Evolutionary conservation across 495 filamentous ascomycete genomes (phyloP).

Genomic region (Aspergillus olivimuriae): DNA sequence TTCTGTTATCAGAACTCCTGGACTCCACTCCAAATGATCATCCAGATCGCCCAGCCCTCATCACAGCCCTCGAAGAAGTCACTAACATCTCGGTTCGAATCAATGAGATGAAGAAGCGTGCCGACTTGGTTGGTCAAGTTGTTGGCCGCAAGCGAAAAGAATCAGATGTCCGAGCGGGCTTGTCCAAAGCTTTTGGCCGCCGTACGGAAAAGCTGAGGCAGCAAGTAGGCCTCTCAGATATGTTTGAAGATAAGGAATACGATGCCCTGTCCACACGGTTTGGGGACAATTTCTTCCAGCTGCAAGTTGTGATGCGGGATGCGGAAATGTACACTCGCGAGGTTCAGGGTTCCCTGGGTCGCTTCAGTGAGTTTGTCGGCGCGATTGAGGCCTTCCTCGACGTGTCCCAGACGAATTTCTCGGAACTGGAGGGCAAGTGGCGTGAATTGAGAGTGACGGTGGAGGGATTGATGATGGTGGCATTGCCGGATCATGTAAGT

Average conservation of each 20-base stretch:
- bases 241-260: conserved; percentile 74
- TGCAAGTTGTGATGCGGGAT: conserved; percentile 87
- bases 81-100: conserved; percentile 73
- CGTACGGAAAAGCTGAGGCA: conserved; percentile 71
- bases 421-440: conserved; percentile 89
- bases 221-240: conserved; percentile 58
- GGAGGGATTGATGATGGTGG: conserved; percentile 69
- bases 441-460: conserved; percentile 74
- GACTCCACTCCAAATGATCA: conserved; percentile 74
- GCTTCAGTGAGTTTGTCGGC: conserved; percentile 61
- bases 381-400: conserved; percentile 63
- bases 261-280: conserved; percentile 69
- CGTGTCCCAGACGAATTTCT: conserved; percentile 54
- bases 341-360: conserved; percentile 61
- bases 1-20: conserved; percentile 70
- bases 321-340: conserved; percentile 78
- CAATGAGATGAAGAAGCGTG: conserved; percentile 87
- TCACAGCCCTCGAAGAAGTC: conserved; percentile 55
- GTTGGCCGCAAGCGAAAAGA: conserved; percentile 83
- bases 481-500: conserved; percentile 82
- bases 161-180: conserved; percentile 73
- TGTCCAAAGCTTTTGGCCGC: conserved; percentile 82
- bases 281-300: conserved; percentile 77
- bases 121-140: conserved; percentile 82
- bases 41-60: conserved; percentile 66